Conservation (phyloP, 148 eudicot species). For the Rhododendron ferrugineum region DNA sequence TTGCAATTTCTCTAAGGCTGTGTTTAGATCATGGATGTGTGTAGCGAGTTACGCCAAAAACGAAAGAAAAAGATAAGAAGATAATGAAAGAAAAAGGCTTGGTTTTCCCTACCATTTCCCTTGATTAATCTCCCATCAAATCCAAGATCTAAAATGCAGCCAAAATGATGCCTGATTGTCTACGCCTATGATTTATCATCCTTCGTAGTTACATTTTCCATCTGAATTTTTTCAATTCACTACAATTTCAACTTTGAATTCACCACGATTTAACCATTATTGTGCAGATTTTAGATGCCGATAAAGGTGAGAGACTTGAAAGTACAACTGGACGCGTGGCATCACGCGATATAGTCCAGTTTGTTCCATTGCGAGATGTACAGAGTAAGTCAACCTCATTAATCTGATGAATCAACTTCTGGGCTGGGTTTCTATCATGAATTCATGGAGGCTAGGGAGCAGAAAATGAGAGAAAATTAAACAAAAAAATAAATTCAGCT, state of each 20-base stretch:
- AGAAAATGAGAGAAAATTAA: not conserved
- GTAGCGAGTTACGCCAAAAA: not conserved
- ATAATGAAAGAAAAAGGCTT: not conserved
- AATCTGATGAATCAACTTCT: not conserved
- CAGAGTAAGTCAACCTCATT: conserved; percentile 47
- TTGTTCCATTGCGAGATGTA: conserved; percentile 87
- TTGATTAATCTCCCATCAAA: not conserved
- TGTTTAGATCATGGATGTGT: not conserved
- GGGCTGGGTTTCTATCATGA: not conserved
- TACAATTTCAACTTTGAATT: not conserved
- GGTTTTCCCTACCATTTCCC: not conserved
- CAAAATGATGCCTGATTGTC: not conserved
- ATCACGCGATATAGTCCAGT: conserved; percentile 91
- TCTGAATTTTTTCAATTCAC: not conserved
- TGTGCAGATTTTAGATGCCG: conserved; percentile 78
- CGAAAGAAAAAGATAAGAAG: not conserved
- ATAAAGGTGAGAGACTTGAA: conserved; percentile 87
- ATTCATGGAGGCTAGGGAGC: not conserved
- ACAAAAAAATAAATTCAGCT: not conserved
- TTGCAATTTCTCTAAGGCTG: not conserved
- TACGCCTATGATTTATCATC: not conserved
- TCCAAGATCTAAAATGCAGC: not conserved
- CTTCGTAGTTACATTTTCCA: not conserved
- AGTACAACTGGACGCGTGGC: conserved; percentile 82
- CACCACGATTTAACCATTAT: not conserved